Evolutionary conservation across 768 basidiomycete species (phyloP).

Genomic region (Tricholoma furcatifolium): DNA sequence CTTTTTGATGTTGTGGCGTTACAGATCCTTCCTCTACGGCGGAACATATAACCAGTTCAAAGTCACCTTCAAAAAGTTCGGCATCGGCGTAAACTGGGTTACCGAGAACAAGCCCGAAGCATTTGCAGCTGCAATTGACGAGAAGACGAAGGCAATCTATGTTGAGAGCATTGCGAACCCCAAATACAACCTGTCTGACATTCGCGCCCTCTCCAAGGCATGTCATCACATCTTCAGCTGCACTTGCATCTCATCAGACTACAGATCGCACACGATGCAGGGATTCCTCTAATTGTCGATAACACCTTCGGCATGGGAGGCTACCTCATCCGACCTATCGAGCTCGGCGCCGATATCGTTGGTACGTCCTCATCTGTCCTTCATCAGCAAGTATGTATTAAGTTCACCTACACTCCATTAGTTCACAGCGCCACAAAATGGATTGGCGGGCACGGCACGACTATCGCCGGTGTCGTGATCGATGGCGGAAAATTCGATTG

Average conservation of each 20-base stretch:
- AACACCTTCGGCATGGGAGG: conserved; percentile 79
- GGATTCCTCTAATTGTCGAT: conserved; percentile 79
- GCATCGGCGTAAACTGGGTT: conserved; percentile 70
- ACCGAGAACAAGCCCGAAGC: conserved; percentile 52
- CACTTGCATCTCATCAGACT: not conserved
- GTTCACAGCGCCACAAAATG: conserved; percentile 84
- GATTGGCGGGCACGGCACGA: conserved; percentile 82
- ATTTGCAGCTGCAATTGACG: conserved; percentile 70
- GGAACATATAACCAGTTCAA: conserved; percentile 82
- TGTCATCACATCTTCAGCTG: not conserved
- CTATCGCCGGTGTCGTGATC: conserved; percentile 73
- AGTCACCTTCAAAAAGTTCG: conserved; percentile 69
- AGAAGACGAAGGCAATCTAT: conserved; percentile 74
- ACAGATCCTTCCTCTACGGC: conserved; percentile 65
- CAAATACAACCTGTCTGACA: conserved; percentile 61
- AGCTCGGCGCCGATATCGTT: conserved; percentile 77
- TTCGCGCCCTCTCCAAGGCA: conserved; percentile 72
- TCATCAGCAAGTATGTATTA: not conserved
- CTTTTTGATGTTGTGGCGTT: not conserved
- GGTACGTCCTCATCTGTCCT: conserved; percentile 29
- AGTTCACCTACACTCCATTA: conserved; percentile 7
- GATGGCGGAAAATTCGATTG: conserved; percentile 79
- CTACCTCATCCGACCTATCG: conserved; percentile 70
- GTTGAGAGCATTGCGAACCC: conserved; percentile 82
- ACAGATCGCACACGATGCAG: conserved; percentile 67